Conservation (phyloP, 148 eudicot species). For the Fagopyrum homotropicum region DNA sequence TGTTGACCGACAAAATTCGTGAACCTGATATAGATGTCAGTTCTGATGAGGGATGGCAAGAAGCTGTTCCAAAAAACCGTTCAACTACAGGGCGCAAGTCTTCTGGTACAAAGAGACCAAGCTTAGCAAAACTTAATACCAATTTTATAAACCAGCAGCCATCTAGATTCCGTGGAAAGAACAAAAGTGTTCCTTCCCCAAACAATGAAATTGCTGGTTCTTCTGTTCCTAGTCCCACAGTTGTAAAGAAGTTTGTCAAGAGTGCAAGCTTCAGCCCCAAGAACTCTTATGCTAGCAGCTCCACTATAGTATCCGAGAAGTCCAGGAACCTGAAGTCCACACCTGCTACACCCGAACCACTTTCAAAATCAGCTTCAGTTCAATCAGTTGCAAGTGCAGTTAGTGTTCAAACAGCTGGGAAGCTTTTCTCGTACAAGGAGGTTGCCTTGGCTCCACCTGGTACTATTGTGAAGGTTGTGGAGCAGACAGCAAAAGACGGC, state of each 20-base stretch:
- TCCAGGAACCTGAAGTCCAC: constrained; percentile 40
- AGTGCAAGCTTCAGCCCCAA: constrained; percentile 66
- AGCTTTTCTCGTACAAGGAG: constrained; percentile 91
- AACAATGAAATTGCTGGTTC: constrained; percentile 47
- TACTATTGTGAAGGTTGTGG: constrained; percentile 65
- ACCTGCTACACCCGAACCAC: constrained; percentile 53
- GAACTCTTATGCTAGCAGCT: constrained; percentile 21
- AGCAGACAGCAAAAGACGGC: constrained; percentile 44
- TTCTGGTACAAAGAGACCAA: constrained; percentile 57
- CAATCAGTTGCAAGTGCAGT: constrained; percentile 26
- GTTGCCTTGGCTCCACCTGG: constrained; percentile 97
- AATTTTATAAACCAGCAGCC: constrained; percentile 46
- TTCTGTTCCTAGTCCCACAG: constrained; percentile 26
- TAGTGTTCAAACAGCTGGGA: constrained; percentile 53
- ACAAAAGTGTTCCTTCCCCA: constrained; percentile 49
- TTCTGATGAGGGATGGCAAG: constrained; percentile 97
- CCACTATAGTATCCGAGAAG: constrained; percentile 35
- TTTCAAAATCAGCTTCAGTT: constrained; percentile 33
- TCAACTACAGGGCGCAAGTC: constrained; percentile 54
- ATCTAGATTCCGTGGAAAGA: constrained; percentile 45
- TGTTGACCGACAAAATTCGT: constrained; percentile 23
- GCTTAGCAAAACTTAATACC: constrained; percentile 71
- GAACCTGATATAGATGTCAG: constrained; percentile 38
- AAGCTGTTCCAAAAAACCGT: constrained; percentile 83
- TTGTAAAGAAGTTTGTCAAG: constrained; percentile 44